Evolutionary conservation across 2,329 filamentous ascomycete genomes (phyloP), one percentile per base, ranked within the genome.

Genomic region (Phialemoniopsis sp.): DNA sequence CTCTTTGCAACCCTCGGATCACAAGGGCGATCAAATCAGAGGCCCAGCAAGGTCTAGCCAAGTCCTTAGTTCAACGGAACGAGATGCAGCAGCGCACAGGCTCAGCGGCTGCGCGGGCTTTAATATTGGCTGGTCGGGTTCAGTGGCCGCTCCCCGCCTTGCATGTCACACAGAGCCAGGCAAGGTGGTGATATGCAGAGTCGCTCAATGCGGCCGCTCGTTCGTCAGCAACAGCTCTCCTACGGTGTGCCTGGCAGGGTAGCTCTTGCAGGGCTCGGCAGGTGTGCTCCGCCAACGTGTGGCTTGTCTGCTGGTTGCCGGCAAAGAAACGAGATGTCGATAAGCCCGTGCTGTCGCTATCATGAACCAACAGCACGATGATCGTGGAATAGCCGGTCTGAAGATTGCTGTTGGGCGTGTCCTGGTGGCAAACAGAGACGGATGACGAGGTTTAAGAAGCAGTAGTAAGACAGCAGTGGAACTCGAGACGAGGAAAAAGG

Each of bases 51-150:
- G 17, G 31, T 38, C 37, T 38, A 21, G 10, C 6, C 18, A 10
- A 30, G 21, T 4, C 28, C 16, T 17, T 26, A 29, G 35, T 16
- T 13, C 33, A 33, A 37, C 6, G 21, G 21, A 26, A 26, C 21
- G 10, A 13, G 34, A 36, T 14, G 17, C 13, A n/a, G n/a, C 18
- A 36, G 17, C 14, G 21, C 32, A n/a, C 60, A 52, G 51, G 51
- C 52, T 49, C 59, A 66, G 70, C 68, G 67, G 67, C 53, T 64
- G 71, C 63, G 57, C 55, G 61, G 53, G 58, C 58, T 59, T 63
- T 66, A 63, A 76, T 75, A 78, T 77, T 78, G 73, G 73, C 63
- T 67, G 66, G 56, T 42, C 51, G 43, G 39, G 44, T 60, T 62
- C 46, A 52, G 55, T 55, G 56, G 54, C 52, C 51, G 54, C 57